A percentile compares a stretch with the other conserved stretches of the same genome.
phyloP scores from a whole-genome alignment of 495 filamentous ascomycete species.

The Aspergillus olivimuriae region DNA sequence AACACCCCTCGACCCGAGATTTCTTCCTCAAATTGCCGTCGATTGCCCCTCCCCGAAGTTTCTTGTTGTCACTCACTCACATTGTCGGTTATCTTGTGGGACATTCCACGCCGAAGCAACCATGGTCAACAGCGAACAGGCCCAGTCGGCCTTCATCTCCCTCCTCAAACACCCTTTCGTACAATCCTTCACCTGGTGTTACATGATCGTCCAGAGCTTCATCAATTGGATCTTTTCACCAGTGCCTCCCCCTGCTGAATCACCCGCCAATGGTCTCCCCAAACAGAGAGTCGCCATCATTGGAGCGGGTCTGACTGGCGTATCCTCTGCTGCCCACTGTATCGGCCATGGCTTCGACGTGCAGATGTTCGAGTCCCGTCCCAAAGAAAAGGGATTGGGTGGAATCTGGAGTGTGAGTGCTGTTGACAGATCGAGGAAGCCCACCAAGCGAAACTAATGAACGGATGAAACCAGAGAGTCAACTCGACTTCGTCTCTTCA shows the following conservation, averaged over 20 bases:
- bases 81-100: not conserved
- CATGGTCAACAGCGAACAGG: slow-evolving; percentile 1
- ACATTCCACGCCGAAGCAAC: not conserved
- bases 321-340: slow-evolving; percentile 77
- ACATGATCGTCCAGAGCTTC: slow-evolving; percentile 60
- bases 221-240: slow-evolving; percentile 63
- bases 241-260: slow-evolving; percentile 53
- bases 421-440: not conserved
- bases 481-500: slow-evolving; percentile 79
- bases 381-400: slow-evolving; percentile 54
- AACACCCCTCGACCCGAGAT: not conserved
- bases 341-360: slow-evolving; percentile 85
- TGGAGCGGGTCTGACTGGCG: slow-evolving; percentile 75
- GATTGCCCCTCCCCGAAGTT: not conserved
- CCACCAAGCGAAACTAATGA: not conserved
- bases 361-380: slow-evolving; percentile 65
- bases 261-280: slow-evolving; percentile 36
- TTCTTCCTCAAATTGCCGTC: not conserved
- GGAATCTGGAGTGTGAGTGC: slow-evolving; percentile 76
- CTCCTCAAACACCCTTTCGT: slow-evolving; percentile 30
- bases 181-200: slow-evolving; percentile 50
- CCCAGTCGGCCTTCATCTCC: slow-evolving; percentile 4
- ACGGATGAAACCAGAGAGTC: slow-evolving; percentile 48
- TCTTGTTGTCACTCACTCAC: not conserved
- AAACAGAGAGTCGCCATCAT: slow-evolving; percentile 71